A percentile compares a stretch with the other conserved stretches of the same genome.
These are phyloP conservation scores for Garcia nutans DNA, from an alignment of 345 rosid genomes.

Conservation along the genomic window DNA sequence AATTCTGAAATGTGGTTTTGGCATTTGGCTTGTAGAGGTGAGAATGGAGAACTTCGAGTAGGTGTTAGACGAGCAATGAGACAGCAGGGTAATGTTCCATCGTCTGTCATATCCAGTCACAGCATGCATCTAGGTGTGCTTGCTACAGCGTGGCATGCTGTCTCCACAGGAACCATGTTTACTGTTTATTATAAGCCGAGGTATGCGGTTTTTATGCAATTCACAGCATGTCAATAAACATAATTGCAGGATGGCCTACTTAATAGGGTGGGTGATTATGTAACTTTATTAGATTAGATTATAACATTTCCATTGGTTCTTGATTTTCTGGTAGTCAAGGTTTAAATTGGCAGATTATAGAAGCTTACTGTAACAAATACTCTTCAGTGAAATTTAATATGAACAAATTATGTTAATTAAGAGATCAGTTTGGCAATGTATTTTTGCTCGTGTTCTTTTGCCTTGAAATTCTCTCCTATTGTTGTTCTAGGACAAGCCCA, in stretches of 20 bases:
- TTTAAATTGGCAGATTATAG: neutral
- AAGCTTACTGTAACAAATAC: no score
- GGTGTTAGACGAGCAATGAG: constrained; percentile 62
- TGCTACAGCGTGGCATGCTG: constrained; percentile 68
- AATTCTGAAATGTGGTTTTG: neutral
- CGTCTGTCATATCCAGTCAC: constrained; percentile 63
- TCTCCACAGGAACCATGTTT: constrained; percentile 49
- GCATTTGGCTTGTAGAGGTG: constrained; percentile 38
- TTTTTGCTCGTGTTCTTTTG: neutral
- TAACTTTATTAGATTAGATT: neutral
- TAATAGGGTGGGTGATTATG: neutral
- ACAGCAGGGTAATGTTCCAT: constrained; percentile 49
- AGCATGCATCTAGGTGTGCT: constrained; percentile 72
- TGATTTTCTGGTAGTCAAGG: neutral
- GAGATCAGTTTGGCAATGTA: neutral
- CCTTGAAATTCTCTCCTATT: neutral
- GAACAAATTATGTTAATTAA: no score
- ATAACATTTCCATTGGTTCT: neutral
- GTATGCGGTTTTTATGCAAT: constrained; percentile 17
- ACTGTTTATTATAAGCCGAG: constrained; percentile 63
- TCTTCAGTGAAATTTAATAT: neutral
- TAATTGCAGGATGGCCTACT: neutral
- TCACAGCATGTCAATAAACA: neutral
- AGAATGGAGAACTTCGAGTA: constrained; percentile 57
- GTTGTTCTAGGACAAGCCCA: constrained; percentile 45